Evolutionary conservation across 163 green algal species (phyloP), one percentile per base, ranked within the genome.

Genomic region (Volvox carteri): DNA sequence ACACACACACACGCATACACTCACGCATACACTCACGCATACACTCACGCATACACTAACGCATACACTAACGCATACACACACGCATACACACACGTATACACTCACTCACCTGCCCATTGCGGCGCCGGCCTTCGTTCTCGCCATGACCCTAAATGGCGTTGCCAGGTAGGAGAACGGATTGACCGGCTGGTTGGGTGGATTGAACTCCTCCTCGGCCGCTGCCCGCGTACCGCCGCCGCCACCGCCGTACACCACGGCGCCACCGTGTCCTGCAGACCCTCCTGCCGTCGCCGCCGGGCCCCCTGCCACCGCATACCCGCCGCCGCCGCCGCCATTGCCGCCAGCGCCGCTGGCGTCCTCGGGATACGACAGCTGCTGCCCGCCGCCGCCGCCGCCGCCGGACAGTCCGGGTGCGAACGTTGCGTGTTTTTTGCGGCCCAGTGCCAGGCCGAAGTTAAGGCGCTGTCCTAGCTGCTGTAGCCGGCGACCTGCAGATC

Each of bases 121-220:
- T 39, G 84, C 68, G 19, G n/a, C 84, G 8, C 84, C 84, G 25
- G 84, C 84, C 70, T 83, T 89, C 4, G 68, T 84, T 37, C 54
- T 83, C 23, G 84, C 84, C 84, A 89, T 89, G 12, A 83, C 84
- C 37, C 70, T 25, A 56, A 89, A 89, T 1, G 84, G 84, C 50
- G 70, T 89, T 21, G 70, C 84, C 25, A 89, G 84, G 70, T 89
- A 89, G 52, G 84, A 76, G 52, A 89, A 84, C 37, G 84, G 84
- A 52, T 89, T 89, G 7, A 89, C 84, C 48, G 84, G 84, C 37
- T 89, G 84, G 70, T 83, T 89, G 35, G 84, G 84, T 50, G 84
- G 84, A 39, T 75, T 84, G 39, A 89, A 89, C 52, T 60, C 84
- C 84, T 89, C 84, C 52, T 60, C 84, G 68, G 83, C 84, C 4